phyloP scores from a whole-genome alignment of 108 stramenopile genomes.

The Cyclotella sp. region DNA sequence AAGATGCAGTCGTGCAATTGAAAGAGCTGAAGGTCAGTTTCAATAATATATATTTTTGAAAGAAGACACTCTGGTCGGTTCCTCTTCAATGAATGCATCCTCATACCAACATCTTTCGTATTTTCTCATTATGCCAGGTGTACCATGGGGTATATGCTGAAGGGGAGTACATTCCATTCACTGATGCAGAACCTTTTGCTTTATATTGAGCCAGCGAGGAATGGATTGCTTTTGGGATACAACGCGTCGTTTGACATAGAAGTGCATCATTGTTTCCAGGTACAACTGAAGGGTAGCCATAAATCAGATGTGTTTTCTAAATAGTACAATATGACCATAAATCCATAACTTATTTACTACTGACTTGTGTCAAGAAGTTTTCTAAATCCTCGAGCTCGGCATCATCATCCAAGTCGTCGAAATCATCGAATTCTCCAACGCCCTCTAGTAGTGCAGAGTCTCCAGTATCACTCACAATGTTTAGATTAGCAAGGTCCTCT shows the following conservation, averaged over 20 bases:
- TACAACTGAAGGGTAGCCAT: too few relatives aligned
- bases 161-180: slow-evolving; percentile 86
- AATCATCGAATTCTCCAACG: slow-evolving; percentile 61
- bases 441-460: slow-evolving; percentile 53
- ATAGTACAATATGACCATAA: not conserved
- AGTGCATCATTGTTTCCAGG: too few relatives aligned
- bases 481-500: slow-evolving; percentile 56
- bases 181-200: slow-evolving; percentile 92
- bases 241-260: too few relatives aligned
- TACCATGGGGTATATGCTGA: slow-evolving; percentile 58
- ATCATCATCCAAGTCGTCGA: slow-evolving; percentile 60
- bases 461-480: slow-evolving; percentile 55
- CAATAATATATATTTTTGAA: not conserved
- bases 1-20: slow-evolving; percentile 64
- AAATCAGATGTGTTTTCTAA: too few relatives aligned
- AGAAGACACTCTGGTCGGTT: not conserved
- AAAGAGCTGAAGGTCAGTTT: slow-evolving; percentile 64
- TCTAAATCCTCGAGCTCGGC: slow-evolving; percentile 79
- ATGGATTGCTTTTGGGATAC: too few relatives aligned
- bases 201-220: slow-evolving; percentile 52
- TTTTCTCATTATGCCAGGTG: not conserved
- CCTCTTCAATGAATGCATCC: not conserved
- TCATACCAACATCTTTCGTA: not conserved
- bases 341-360: not conserved
- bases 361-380: slow-evolving; percentile 64